phyloP scores from a whole-genome alignment of 192 early-diverging fungal species.

The Coemansia sp. region DNA sequence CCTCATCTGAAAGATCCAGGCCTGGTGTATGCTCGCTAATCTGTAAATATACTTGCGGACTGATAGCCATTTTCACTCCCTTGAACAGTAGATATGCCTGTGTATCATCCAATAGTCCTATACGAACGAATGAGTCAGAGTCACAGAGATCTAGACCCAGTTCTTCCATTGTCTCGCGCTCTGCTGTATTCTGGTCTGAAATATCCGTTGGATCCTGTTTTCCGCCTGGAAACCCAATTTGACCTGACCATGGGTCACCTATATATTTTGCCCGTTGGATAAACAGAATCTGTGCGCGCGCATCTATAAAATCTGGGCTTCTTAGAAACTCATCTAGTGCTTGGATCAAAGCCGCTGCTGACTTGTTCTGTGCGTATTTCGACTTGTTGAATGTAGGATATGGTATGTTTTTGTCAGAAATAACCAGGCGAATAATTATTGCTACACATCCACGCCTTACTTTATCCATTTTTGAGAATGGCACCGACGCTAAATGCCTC shows the following conservation, averaged over 20 bases:
- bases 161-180: constrained; percentile 44
- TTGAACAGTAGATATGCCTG: constrained; percentile 11
- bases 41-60: constrained; percentile 43
- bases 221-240: constrained; percentile 53
- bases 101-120: constrained; percentile 35
- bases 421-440: constrained; percentile 33
- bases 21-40: constrained; percentile 6
- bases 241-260: constrained; percentile 47
- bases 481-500: constrained; percentile 35
- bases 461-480: constrained; percentile 1
- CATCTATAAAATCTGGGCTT: not conserved
- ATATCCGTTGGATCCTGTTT: constrained; percentile 27
- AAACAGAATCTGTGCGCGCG: constrained; percentile 33
- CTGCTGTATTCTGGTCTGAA: constrained; percentile 21
- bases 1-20: constrained; percentile 26
- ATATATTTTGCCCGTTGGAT: constrained; percentile 43
- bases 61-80: constrained; percentile 16
- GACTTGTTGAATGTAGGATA: constrained; percentile 10
- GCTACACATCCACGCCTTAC: constrained; percentile 31
- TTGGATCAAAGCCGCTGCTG: constrained; percentile 17
- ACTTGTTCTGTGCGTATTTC: not conserved
- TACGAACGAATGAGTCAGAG: constrained; percentile 2
- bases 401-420: not conserved
- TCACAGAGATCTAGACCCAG: constrained; percentile 26
- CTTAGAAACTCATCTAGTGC: constrained; percentile 10